A percentile compares a stretch with the other conserved stretches of the same genome.
These are phyloP conservation scores for Diphasiastrum complanatum DNA, from an alignment of 83 land plant species.

Conservation along the genomic window DNA sequence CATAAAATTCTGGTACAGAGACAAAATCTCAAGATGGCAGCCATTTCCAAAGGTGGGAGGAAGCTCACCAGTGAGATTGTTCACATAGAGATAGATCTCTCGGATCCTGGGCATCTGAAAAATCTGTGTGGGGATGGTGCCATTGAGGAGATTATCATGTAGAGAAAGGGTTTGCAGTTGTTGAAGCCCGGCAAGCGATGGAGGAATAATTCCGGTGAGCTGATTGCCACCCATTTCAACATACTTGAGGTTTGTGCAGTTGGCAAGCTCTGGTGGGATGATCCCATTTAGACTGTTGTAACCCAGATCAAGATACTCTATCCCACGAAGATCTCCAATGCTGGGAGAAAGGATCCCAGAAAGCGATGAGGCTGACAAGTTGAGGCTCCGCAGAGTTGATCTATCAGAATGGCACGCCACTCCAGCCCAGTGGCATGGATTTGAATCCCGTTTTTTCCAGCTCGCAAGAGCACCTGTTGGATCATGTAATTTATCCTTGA, in stretches of 20 bases:
- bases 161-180: background rate
- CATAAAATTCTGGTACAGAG: no score
- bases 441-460: background rate
- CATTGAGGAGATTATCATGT: background rate
- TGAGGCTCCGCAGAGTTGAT: background rate
- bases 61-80: no score
- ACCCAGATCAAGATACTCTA: background rate
- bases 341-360: background rate
- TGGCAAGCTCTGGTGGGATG: background rate
- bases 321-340: background rate
- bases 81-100: no score
- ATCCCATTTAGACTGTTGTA: background rate
- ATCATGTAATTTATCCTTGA: no score
- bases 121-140: background rate
- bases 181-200: background rate
- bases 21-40: no score
- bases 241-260: background rate
- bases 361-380: background rate
- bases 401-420: background rate
- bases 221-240: background rate
- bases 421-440: background rate
- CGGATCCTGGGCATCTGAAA: no score
- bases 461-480: background rate
- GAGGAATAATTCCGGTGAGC: background rate
- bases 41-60: no score